Conservation (phyloP, 1,284 basidiomycete species). For the Apiotrichum brassicae region DNA sequence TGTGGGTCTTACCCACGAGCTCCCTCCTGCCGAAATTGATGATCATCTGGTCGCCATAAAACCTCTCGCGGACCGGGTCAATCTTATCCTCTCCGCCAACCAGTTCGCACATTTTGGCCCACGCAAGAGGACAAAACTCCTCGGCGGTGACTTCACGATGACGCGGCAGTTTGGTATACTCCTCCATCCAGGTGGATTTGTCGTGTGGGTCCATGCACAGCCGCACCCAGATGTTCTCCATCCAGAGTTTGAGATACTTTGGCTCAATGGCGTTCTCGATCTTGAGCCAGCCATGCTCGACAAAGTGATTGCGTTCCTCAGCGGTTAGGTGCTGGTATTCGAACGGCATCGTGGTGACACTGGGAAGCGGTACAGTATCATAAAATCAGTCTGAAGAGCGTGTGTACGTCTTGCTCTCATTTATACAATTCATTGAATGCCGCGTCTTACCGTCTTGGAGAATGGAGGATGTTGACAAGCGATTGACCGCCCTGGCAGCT, state of each 20-base stretch:
- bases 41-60: conserved; percentile 35
- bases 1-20: conserved; percentile 4
- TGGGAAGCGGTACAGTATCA: too few species aligned
- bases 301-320: conserved; percentile 25
- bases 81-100: conserved; percentile 32
- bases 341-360: conserved; percentile 6
- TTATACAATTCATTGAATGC: too few species aligned
- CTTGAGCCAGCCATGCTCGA: conserved; percentile 34
- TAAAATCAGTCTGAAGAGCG: too few species aligned
- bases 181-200: conserved; percentile 35
- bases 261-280: conserved; percentile 28
- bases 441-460: too few species aligned
- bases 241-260: conserved; percentile 23
- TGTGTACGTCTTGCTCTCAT: too few species aligned
- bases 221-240: conserved; percentile 31
- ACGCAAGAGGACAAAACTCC: conserved; percentile 29
- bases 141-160: conserved; percentile 24
- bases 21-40: conserved; percentile 28
- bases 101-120: conserved; percentile 31
- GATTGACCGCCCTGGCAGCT: too few species aligned
- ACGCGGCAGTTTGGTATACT: conserved; percentile 30
- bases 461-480: too few species aligned
- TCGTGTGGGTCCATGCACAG: conserved; percentile 34
- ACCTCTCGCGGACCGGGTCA: conserved; percentile 26
- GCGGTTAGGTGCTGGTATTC: conserved; percentile 20